Evolutionary conservation across 225 moss, liverwort and hornwort species (phyloP), one percentile per base, ranked within the genome.

Genomic region (Rhytidiadelphus loreus): DNA sequence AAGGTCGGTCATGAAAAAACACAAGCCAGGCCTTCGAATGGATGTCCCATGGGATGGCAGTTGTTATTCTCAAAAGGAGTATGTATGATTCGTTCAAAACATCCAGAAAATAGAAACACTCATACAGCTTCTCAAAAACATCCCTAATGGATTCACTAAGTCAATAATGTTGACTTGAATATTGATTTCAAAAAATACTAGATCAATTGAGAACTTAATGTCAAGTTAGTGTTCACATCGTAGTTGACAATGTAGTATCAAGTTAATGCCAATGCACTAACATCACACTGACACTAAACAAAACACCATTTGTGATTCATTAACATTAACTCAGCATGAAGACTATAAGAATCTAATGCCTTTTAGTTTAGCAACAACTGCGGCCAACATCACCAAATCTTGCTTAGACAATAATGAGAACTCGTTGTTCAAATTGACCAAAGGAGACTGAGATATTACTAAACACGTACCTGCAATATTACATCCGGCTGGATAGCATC

Each of bases 401-500:
- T 53, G 55, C 46, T 41, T 35, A 37, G 22, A 77, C 16, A n/a
- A 60, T 59, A 84, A 77, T 20, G 30, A 56, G 16, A 46, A 20
- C 26, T 56, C 69, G 41, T 55, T 69, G 53, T 29, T 66, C n/a
- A 68, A n/a, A 83, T 72, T 69, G 44, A 46, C 33, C 66, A 82
- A 86, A 78, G n/a, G 46, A 82, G 62, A 81, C 39, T 70, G 58
- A 85, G 71, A 35, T 77, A 16, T 28, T 85, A 39, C 26, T 76
- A 30, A 71, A 82, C 80, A 84, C 29, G 48, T 86, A 99, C 98
- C 97, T 99, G 99, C 86, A 99, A 76, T 76, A 99, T 93, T 41
- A 99, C 97, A 91, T 99, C 97, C 69, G 97, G 95, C 81, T 91
- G 88, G 59, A 95, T 93, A 37, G 95, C 92, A 70, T 94, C 92